These are phyloP conservation scores for Fusarium mexicanum DNA, from an alignment of 2,329 filamentous ascomycete genomes.

Conservation along the genomic window DNA sequence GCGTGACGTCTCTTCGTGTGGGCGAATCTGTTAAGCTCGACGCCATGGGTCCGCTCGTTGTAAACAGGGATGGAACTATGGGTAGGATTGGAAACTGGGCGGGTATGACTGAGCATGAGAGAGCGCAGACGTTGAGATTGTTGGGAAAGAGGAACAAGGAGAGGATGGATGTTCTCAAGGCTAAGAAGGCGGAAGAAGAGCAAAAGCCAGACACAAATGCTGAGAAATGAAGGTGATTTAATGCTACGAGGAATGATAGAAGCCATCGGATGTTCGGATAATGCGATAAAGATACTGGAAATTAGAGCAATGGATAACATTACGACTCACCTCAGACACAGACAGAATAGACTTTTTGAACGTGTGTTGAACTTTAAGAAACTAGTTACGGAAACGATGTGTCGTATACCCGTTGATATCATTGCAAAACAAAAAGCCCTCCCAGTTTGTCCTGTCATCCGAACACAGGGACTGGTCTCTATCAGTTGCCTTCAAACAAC, in stretches of 20 bases:
- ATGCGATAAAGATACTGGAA: not conserved
- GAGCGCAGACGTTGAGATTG: conserved; percentile 71
- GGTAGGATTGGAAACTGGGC: conserved; percentile 78
- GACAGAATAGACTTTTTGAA: not conserved
- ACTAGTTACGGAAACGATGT: conserved; percentile 37
- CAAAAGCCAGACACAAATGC: conserved; percentile 2
- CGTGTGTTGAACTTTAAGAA: conserved; percentile 28
- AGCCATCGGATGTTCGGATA: not conserved
- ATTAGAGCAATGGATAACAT: not conserved
- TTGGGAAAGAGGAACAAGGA: conserved; percentile 75
- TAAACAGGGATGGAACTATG: conserved; percentile 77
- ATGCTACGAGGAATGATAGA: not conserved
- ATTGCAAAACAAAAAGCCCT: conserved; percentile 37
- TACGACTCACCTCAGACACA: not conserved
- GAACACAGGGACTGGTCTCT: conserved; percentile 29
- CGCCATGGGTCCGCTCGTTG: conserved; percentile 76
- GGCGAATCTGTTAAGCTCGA: conserved; percentile 66
- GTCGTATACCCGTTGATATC: conserved; percentile 44
- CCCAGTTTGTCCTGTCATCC: conserved; percentile 20
- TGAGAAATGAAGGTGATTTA: not conserved
- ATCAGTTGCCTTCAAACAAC: conserved; percentile 29
- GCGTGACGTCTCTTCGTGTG: conserved; percentile 38
- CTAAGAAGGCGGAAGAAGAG: conserved; percentile 24
- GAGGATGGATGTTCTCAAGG: conserved; percentile 63
- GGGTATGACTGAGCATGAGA: conserved; percentile 75